A percentile compares a stretch with the other conserved stretches of the same genome.
phyloP scores from a whole-genome alignment of 768 basidiomycete species.

The Suillus paluster region DNA sequence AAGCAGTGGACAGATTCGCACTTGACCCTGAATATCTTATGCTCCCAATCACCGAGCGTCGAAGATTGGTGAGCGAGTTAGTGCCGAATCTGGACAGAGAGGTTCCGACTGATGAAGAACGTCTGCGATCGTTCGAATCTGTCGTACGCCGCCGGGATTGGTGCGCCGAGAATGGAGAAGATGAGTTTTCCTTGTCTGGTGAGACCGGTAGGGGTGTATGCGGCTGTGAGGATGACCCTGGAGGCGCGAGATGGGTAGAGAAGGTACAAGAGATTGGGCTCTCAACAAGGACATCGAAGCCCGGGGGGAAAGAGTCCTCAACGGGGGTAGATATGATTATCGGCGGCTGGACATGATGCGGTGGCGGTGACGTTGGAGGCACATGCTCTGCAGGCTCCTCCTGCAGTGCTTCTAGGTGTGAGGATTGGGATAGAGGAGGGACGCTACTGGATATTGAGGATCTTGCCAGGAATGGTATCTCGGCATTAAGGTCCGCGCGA shows the following conservation, averaged over 20 bases:
- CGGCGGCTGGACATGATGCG: not conserved
- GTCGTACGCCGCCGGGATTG: conserved; percentile 22
- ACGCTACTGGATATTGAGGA: conserved; percentile 27
- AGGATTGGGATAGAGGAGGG: conserved; percentile 27
- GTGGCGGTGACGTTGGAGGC: conserved; percentile 20
- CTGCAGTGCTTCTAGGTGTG: conserved; percentile 32
- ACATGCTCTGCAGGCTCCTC: conserved; percentile 31
- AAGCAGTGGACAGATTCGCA: conserved; percentile 43
- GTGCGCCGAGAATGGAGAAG: not conserved
- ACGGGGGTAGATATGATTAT: conserved; percentile 26
- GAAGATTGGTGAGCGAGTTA: conserved; percentile 47
- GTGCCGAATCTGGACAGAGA: conserved; percentile 36
- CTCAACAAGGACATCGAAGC: conserved; percentile 18
- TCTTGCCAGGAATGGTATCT: conserved; percentile 17
- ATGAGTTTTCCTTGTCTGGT: conserved; percentile 20
- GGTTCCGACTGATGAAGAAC: not conserved
- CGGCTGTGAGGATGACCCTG: conserved; percentile 18
- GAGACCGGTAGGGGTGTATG: conserved; percentile 14
- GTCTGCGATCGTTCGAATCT: conserved; percentile 20
- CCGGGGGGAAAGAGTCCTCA: conserved; percentile 12
- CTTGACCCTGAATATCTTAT: conserved; percentile 25
- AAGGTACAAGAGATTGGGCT: conserved; percentile 30
- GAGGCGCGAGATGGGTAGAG: conserved; percentile 21
- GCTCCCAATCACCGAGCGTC: conserved; percentile 48
- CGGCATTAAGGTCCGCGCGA: conserved; percentile 19